phyloP scores from a whole-genome alignment of 2,329 filamentous ascomycete genomes.

The Fusarium sp. region DNA sequence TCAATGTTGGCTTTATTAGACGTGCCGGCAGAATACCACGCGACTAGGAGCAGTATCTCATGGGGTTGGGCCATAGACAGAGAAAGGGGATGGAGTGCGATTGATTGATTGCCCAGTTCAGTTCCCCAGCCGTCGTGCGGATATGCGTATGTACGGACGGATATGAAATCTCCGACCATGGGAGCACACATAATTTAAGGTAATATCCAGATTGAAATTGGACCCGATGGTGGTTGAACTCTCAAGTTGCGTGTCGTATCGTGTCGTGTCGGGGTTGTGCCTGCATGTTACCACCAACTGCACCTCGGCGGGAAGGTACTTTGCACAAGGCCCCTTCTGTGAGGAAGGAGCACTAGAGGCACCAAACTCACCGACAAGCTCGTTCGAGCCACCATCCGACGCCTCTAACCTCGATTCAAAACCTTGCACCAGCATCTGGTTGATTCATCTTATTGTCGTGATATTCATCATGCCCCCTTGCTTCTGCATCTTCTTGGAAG shows the following conservation, averaged over 20 bases:
- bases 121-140: neutral
- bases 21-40: conserved; percentile 27
- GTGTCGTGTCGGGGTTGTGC: neutral
- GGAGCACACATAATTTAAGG: conserved; percentile 1
- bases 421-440: neutral
- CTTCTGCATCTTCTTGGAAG: conserved; percentile 3
- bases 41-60: conserved; percentile 16
- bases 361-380: neutral
- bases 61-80: conserved; percentile 2
- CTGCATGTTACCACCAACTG: neutral
- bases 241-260: conserved; percentile 2
- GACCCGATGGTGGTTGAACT: conserved; percentile 1
- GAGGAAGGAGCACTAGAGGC: neutral
- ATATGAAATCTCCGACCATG: conserved; percentile 5
- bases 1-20: conserved; percentile 18
- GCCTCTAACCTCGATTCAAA: neutral
- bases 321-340: neutral
- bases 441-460: conserved; percentile 3
- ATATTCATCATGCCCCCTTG: conserved; percentile 3
- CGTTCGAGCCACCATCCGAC: neutral
- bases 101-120: neutral
- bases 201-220: conserved; percentile 8
- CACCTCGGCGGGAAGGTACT: neutral
- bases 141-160: neutral
- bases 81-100: neutral